Evolutionary conservation across 2,329 filamentous ascomycete species (phyloP), one percentile per base, ranked within the genome.

Genomic region (Aureobasidium sp.): DNA sequence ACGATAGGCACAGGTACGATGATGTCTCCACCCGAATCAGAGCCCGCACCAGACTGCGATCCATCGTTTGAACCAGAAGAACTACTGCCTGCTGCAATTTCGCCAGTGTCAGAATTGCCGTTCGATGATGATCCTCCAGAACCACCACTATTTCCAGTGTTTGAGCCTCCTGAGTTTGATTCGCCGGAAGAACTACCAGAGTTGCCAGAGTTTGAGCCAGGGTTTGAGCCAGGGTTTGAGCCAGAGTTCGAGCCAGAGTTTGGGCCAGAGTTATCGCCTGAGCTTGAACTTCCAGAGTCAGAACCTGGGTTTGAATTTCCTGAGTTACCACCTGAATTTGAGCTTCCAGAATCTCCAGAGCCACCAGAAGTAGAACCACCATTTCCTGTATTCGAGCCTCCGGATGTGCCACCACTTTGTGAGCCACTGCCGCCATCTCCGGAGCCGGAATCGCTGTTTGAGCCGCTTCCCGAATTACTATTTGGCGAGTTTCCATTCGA

Each of bases 1-100:
- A 57, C 19, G 14, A 64, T 17, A 17, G 63, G 54, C 19, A 59
- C 37, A 7, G 50, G 49, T 12, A 62, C 19, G 24, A 60, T 42
- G 31, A 62, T 33, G 9, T 33, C 22, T 19, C 40, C 60, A 3
- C 40, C 44, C 9, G 48, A 54, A 9, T 39, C 39, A 27, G 14
- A 11, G 31, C 27, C 44, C 5, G 15, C 5, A 3, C 37, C 47
- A 29, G 27, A 14, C 17, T 22, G 35, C 5, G 49, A 33, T 9
- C 50, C 60, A 9, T 50, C 50, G 17, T 39, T 56, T 5, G 50
- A 48, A 8, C 42, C 50, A 22, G 50, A 56, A 27, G 48, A 47
- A 62, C 64, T 56, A 69, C 54, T n/a, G 64, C 54, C 15, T 49
- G 22, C 37, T 17, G 33, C 31, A 9, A 17, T 15, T 31, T 15